Base-by-base conservation (phyloP, 805 yeast genomes). In the Saturnispora diversa region DNA sequence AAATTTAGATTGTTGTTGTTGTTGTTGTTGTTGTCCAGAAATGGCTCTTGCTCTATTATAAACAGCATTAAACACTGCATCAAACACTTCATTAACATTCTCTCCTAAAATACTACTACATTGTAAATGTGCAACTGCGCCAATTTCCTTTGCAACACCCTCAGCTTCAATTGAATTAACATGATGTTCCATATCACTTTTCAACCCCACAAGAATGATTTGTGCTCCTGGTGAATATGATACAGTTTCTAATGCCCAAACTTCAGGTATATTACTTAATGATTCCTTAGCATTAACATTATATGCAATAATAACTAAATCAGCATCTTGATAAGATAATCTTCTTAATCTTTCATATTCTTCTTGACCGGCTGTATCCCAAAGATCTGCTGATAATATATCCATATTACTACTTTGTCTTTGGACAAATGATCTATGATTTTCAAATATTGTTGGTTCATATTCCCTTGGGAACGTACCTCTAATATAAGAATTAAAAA, bases 361-460 rank as follows among this genome's bases (percentile, higher is more conserved):
- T 55, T 84, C 81, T 63, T 86, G 95, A 16, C 96, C 96, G 2
- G 96, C 95, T 2, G 95, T 87, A 70, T 86, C 96, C 95, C 95
- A 86, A 33, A 87, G 70, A 27, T 94, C 95, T 37, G 86, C 70
- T 52, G 84, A 84, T 52, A 83, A 72, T 80, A 73, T 30, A 88
- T 87, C 65, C 22, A 20, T 36, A 78, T 83, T 39, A 88, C 95
- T 64, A 77, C 95, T 60, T 79, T 85, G 94, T 40, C 95, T 95
- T 56, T 87, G 85, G 67, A 84, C 80, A 42, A 85, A 84, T 16
- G 85, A 94, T 19, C 95, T 88, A 57, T 84, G 85, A 65, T 87
- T 87, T 63, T 88, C 96, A 58, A 90, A 87, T 37, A 90, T 97
- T 17, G 98, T 90, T 47, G 97, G 97, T 40, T 92, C 97, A 61